Percentiles rank a stretch among this genome's conserved stretches.
Conservation (phyloP, 140 eudicot genomes). For the Bidens hawaiensis region DNA sequence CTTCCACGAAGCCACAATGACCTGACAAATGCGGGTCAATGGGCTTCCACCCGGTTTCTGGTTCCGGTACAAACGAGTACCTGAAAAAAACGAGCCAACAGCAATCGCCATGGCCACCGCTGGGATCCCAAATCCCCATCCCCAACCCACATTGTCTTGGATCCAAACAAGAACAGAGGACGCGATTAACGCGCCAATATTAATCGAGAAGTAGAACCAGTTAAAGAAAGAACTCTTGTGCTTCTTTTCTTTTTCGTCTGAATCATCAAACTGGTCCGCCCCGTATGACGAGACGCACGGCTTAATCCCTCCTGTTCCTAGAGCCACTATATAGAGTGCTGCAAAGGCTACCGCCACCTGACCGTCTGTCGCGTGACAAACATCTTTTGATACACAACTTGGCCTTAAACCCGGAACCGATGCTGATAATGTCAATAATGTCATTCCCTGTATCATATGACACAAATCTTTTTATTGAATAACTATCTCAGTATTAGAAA, state of each 20-base stretch:
- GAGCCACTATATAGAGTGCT: conserved; percentile 71
- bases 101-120: conserved; percentile 89
- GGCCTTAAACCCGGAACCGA: conserved; percentile 57
- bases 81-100: conserved; percentile 63
- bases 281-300: conserved; percentile 87
- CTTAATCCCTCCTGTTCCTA: conserved; percentile 86
- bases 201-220: conserved; percentile 83
- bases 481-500: too few species aligned
- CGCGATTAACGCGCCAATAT: conserved; percentile 77
- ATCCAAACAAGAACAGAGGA: conserved; percentile 75
- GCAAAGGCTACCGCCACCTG: conserved; percentile 40
- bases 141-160: conserved; percentile 80
- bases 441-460: conserved; percentile 57
- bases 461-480: too few species aligned
- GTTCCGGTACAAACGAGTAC: conserved; percentile 65
- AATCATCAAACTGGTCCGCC: conserved; percentile 84
- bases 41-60: conserved; percentile 88
- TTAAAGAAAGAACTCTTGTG: conserved; percentile 67
- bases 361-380: conserved; percentile 41
- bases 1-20: conserved; percentile 59
- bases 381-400: conserved; percentile 34
- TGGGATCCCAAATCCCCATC: conserved; percentile 90
- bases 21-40: conserved; percentile 69
- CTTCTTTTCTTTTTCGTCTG: conserved; percentile 63
- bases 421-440: conserved; percentile 63